Evolutionary conservation across 345 rosid genomes (phyloP), one percentile per base, ranked within the genome.

Genomic region (Pseudoturritis turrita): DNA sequence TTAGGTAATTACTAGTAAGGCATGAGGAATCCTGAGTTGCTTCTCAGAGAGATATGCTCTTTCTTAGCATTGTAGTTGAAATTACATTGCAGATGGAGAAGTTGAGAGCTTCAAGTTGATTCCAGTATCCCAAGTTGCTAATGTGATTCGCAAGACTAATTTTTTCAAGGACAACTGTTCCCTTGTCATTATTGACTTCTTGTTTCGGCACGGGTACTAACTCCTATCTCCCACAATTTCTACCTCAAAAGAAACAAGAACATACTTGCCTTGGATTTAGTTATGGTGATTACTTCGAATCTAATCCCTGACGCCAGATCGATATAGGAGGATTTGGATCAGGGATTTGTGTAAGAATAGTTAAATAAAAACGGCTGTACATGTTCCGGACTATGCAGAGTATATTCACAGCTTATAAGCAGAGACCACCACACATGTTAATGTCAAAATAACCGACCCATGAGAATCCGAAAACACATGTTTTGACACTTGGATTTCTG

Each of bases 101-200:
- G 98, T 89, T 45, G 97, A 89, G 77, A 82, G 92, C 83, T 94
- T 94, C 86, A 82, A 78, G 75, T 77, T 90, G 87, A 76, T 93
- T 58, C 87, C 88, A 3, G 91, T 83, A 51, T 9, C 77, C 5
- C 78, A 85, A 75, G 90, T 84, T 56, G 92, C 89, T 25, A 87
- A 87, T 83, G 73, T 93, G 67, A 81, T 89, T 22, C 47, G 78
- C 68, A 78, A 87, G 82, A 87, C 96, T 4, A 58, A 78, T 49
- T 87, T 85, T 78, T 93, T 84, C 88, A 93, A 93, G 82, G 80
- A 88, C 5, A 93, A 90, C 68, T 90, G 98, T 83, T 79, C 90
- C 14, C 85, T 90, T 41, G 95, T 87, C 81, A 86, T 90, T 71
- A 85, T 84, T 19, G 95, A 90, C 81, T 90, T 94, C 82, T 82